Percentiles rank a stretch among this genome's conserved stretches.
These are phyloP conservation scores for Trichosporon asahii DNA, from an alignment of 1,284 basidiomycete genomes.

Conservation along the genomic window DNA sequence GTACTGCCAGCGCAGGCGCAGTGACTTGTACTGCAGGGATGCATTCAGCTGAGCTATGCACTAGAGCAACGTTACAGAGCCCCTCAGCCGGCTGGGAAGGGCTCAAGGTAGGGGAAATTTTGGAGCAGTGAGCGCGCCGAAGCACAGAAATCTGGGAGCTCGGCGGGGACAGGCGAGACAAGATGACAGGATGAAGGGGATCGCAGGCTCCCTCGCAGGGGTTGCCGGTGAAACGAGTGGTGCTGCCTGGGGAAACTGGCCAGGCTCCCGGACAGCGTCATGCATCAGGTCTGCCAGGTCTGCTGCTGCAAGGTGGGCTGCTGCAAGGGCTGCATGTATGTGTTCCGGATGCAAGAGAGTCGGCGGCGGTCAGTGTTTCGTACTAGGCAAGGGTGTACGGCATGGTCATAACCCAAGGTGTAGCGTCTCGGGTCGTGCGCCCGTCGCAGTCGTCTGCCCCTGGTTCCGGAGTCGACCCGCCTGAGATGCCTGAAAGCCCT, in stretches of 20 bases:
- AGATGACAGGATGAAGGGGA: too few species aligned
- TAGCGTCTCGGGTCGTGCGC: background rate
- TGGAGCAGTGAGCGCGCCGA: background rate
- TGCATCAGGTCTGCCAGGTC: background rate
- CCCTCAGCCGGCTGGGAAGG: background rate
- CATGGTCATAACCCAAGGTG: background rate
- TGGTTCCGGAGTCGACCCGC: background rate
- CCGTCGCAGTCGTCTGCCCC: background rate
- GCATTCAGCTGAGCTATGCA: too few species aligned
- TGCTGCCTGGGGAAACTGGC: background rate
- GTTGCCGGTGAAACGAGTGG: constrained; percentile 3
- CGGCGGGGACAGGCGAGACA: too few species aligned
- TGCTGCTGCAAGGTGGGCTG: background rate
- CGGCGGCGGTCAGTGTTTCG: constrained; percentile 4
- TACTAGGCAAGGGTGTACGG: background rate
- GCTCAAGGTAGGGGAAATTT: background rate
- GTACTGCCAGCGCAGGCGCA: background rate
- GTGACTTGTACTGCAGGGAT: background rate
- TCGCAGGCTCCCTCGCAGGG: background rate
- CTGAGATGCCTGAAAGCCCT: background rate
- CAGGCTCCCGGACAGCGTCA: background rate
- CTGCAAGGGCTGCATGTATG: background rate
- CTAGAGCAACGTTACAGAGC: background rate
- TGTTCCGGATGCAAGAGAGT: background rate
- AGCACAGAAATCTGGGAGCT: background rate